These are phyloP conservation scores for Narthecium ossifragum DNA, from an alignment of 106 monocot species.

Conservation along the genomic window DNA sequence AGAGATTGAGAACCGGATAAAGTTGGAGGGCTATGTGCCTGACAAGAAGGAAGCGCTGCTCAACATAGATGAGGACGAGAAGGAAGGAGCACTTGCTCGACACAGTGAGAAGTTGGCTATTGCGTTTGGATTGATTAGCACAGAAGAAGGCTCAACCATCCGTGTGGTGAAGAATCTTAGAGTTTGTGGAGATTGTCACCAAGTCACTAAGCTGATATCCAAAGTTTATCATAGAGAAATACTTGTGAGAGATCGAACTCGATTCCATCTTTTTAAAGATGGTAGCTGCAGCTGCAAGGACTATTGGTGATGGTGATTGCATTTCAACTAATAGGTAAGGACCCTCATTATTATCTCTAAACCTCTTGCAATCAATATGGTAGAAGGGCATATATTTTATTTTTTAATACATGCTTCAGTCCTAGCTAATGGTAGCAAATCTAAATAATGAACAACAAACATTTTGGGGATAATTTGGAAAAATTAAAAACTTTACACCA, in stretches of 20 bases:
- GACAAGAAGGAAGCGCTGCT: conserved; percentile 46
- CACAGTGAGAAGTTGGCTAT: conserved; percentile 68
- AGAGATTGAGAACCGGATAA: conserved; percentile 42
- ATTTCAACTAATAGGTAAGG: neutral
- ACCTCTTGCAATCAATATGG: no score
- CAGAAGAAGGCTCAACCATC: conserved; percentile 20
- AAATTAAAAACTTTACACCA: no score
- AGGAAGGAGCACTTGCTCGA: conserved; percentile 33
- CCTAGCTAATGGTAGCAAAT: neutral
- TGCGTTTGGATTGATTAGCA: conserved; percentile 41
- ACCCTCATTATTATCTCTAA: neutral
- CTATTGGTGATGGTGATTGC: conserved; percentile 42
- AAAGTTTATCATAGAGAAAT: conserved; percentile 47
- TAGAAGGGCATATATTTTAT: no score
- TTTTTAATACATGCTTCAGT: neutral
- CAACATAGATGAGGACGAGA: conserved; percentile 63
- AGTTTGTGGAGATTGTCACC: conserved; percentile 57
- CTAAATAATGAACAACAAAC: neutral
- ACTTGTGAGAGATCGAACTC: conserved; percentile 46
- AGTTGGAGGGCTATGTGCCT: conserved; percentile 43
- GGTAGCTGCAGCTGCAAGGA: conserved; percentile 67
- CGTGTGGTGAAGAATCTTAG: conserved; percentile 65
- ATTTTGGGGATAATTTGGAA: neutral
- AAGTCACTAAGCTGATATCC: conserved; percentile 50
- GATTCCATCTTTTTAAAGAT: conserved; percentile 55